phyloP scores from a whole-genome alignment of 768 basidiomycete genomes.

The Pholiota molesta region DNA sequence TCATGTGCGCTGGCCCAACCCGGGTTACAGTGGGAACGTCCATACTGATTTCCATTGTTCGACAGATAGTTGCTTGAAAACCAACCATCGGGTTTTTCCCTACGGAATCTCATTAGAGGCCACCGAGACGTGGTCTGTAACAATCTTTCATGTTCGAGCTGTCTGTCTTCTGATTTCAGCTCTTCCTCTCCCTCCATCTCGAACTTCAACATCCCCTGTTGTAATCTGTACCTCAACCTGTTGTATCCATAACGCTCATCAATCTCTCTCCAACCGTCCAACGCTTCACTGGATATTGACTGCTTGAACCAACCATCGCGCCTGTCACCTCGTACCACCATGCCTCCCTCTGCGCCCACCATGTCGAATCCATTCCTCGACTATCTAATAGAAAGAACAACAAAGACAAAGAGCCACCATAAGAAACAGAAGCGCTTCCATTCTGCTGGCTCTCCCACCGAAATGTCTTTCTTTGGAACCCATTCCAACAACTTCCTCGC shows the following conservation, averaged over 20 bases:
- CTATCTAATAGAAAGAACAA: slow-evolving; percentile 36
- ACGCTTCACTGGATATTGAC: background rate
- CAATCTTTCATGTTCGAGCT: slow-evolving; percentile 16
- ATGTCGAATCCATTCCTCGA: slow-evolving; percentile 41
- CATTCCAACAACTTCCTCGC: slow-evolving; percentile 43
- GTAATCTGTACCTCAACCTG: background rate
- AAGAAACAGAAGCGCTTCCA: slow-evolving; percentile 50
- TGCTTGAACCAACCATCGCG: slow-evolving; percentile 7
- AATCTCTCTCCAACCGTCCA: background rate
- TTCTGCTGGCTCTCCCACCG: slow-evolving; percentile 32
- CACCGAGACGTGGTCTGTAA: slow-evolving; percentile 34
- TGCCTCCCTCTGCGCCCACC: slow-evolving; percentile 18
- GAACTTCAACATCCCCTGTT: background rate
- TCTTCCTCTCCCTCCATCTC: slow-evolving; percentile 19
- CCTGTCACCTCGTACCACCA: slow-evolving; percentile 17
- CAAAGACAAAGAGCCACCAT: slow-evolving; percentile 28
- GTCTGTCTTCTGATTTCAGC: slow-evolving; percentile 34
- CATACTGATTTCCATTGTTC: slow-evolving; percentile 33
- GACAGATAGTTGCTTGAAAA: slow-evolving; percentile 31
- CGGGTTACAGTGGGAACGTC: slow-evolving; percentile 34
- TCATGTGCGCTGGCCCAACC: slow-evolving; percentile 30
- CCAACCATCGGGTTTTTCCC: slow-evolving; percentile 23
- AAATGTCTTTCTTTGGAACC: slow-evolving; percentile 61
- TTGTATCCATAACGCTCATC: background rate
- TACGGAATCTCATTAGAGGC: slow-evolving; percentile 18